phyloP scores from a whole-genome alignment of 2,329 filamentous ascomycete species.

The Sporothrix pallida region DNA sequence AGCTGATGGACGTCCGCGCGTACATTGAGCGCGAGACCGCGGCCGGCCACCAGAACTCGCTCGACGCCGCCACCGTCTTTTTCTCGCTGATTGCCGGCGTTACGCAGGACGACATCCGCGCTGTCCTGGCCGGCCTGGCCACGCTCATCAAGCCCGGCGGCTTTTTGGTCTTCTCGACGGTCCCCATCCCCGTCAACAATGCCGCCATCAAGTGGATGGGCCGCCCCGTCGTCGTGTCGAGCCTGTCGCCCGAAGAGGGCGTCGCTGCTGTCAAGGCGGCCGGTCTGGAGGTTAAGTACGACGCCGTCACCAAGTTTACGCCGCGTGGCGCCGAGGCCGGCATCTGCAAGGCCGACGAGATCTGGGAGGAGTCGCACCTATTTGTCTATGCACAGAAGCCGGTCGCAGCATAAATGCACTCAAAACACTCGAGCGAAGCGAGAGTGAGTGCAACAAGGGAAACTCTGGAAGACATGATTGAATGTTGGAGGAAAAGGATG shows the following conservation, averaged over 20 bases:
- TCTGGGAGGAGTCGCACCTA: conserved; percentile 43
- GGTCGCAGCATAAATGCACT: conserved; percentile 8
- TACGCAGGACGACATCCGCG: conserved; percentile 41
- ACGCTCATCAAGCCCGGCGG: conserved; percentile 46
- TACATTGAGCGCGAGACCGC: conserved; percentile 34
- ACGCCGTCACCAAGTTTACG: conserved; percentile 37
- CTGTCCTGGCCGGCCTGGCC: conserved; percentile 40
- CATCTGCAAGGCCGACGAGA: conserved; percentile 40
- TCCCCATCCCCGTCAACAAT: conserved; percentile 40
- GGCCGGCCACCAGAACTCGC: conserved; percentile 12
- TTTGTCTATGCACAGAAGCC: conserved; percentile 42
- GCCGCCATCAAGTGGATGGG: conserved; percentile 42
- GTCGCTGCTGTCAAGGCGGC: conserved; percentile 37
- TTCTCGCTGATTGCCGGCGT: conserved; percentile 43
- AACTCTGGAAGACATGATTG: neutral
- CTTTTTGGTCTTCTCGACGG: conserved; percentile 50
- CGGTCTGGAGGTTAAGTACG: conserved; percentile 38
- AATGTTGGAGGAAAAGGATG: neutral
- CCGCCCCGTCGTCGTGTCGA: conserved; percentile 40
- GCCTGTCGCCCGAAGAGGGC: conserved; percentile 39
- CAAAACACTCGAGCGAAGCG: neutral
- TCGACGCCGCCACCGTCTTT: conserved; percentile 41
- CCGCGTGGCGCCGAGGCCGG: conserved; percentile 40
- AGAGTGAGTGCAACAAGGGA: neutral
- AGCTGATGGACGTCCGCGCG: conserved; percentile 40